phyloP scores from a whole-genome alignment of 805 yeast genomes.

The Spathaspora arborariae region DNA sequence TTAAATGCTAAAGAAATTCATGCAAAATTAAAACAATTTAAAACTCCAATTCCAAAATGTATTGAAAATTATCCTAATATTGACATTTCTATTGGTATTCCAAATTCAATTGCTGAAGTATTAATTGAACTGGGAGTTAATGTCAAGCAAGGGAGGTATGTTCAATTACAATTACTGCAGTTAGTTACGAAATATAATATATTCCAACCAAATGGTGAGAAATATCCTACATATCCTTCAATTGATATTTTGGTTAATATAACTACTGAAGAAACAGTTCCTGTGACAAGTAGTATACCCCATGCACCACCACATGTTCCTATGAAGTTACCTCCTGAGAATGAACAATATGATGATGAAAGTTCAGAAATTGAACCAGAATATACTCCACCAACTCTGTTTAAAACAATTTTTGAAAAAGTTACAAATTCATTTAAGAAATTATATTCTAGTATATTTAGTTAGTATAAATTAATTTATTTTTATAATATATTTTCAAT shows the following conservation, averaged over 20 bases:
- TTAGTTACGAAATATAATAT: slow-evolving; percentile 41
- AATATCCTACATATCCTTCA: background rate
- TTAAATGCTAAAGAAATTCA: slow-evolving; percentile 20
- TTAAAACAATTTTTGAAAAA: slow-evolving; percentile 6
- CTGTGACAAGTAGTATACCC: no score
- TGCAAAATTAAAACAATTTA: slow-evolving; percentile 14
- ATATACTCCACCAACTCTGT: background rate
- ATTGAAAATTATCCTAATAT: slow-evolving; percentile 29
- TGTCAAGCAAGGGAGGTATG: slow-evolving; percentile 46
- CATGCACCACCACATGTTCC: no score
- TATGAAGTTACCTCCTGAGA: no score
- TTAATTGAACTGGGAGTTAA: slow-evolving; percentile 50
- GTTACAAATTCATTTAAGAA: slow-evolving; percentile 8
- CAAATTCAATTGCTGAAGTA: slow-evolving; percentile 37
- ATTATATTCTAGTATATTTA: slow-evolving; percentile 6
- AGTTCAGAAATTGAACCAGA: background rate
- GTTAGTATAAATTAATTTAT: slow-evolving; percentile 4
- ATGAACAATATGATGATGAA: slow-evolving; percentile 1
- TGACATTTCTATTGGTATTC: slow-evolving; percentile 42
- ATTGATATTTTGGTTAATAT: slow-evolving; percentile 6
- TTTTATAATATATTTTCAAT: slow-evolving; percentile 3
- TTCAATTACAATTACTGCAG: slow-evolving; percentile 42
- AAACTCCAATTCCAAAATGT: slow-evolving; percentile 26
- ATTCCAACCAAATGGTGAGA: slow-evolving; percentile 17
- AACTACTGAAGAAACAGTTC: background rate